Conservation (phyloP, 441 rosid genomes). For the Monsonia emarginata region DNA sequence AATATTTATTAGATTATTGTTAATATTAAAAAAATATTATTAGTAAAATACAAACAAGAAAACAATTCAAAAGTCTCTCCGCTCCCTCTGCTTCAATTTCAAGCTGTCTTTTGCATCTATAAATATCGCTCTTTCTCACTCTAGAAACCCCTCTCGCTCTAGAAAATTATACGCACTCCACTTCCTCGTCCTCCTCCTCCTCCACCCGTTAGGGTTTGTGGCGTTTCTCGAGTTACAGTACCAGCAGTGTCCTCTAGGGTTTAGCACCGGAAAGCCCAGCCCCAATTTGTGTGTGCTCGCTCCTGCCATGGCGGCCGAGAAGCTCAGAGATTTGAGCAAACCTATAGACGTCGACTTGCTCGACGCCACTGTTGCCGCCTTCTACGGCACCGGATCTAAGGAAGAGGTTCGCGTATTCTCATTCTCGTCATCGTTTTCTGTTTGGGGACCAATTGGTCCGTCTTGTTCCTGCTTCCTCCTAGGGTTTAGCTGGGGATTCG, state of each 20-base stretch:
- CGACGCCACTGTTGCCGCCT: slow-evolving; percentile 96
- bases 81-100: slow-evolving; percentile 56
- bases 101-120: slow-evolving; percentile 43
- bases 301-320: slow-evolving; percentile 69
- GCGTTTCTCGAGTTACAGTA: too few relatives aligned
- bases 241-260: slow-evolving; percentile 28
- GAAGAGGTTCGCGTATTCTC: slow-evolving; percentile 62
- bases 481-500: slow-evolving; percentile 3
- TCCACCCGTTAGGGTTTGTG: slow-evolving; percentile 38
- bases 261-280: slow-evolving; percentile 13
- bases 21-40: too few relatives aligned
- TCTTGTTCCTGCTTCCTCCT: neutral
- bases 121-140: slow-evolving; percentile 7
- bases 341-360: slow-evolving; percentile 89
- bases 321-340: slow-evolving; percentile 85
- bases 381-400: slow-evolving; percentile 99
- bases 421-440: neutral
- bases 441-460: neutral
- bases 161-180: slow-evolving; percentile 18
- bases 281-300: slow-evolving; percentile 1
- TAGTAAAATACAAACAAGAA: neutral
- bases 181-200: neutral
- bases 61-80: slow-evolving; percentile 25
- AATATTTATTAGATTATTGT: too few relatives aligned
- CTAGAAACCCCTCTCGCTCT: slow-evolving; percentile 23